phyloP scores from a whole-genome alignment of 805 yeast genomes.

The Lachancea sp. region DNA sequence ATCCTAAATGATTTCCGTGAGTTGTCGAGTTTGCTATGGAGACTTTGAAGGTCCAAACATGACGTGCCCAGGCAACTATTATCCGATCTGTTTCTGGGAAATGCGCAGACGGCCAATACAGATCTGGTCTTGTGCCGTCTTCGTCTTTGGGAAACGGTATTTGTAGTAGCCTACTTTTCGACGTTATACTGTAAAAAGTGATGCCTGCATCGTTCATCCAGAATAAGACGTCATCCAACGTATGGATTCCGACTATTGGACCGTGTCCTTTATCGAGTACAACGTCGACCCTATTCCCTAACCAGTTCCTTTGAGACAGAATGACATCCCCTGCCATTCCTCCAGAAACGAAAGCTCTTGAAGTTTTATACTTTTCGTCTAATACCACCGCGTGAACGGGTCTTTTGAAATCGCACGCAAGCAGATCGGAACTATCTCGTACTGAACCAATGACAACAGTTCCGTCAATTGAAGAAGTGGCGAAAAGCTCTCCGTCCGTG shows the following conservation, averaged over 20 bases:
- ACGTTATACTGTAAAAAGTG: slow-evolving; percentile 51
- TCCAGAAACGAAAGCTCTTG: slow-evolving; percentile 72
- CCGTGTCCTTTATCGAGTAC: slow-evolving; percentile 55
- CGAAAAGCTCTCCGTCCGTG: slow-evolving; percentile 67
- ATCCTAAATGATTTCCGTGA: slow-evolving; percentile 20
- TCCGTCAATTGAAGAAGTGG: slow-evolving; percentile 92
- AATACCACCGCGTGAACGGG: slow-evolving; percentile 85
- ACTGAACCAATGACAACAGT: slow-evolving; percentile 78
- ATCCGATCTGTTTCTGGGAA: slow-evolving; percentile 59
- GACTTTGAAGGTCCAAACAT: slow-evolving; percentile 63
- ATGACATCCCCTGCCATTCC: slow-evolving; percentile 84
- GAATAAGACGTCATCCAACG: slow-evolving; percentile 57
- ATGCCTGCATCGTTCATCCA: slow-evolving; percentile 88
- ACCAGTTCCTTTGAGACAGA: slow-evolving; percentile 75
- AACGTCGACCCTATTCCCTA: slow-evolving; percentile 72
- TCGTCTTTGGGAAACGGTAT: slow-evolving; percentile 52
- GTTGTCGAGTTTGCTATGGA: slow-evolving; percentile 27
- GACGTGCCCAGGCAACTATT: slow-evolving; percentile 76
- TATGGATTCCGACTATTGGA: slow-evolving; percentile 61
- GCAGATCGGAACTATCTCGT: slow-evolving; percentile 52
- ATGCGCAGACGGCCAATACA: slow-evolving; percentile 76
- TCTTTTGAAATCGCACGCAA: slow-evolving; percentile 74
- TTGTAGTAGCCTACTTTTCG: slow-evolving; percentile 43
- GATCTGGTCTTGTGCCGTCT: slow-evolving; percentile 50
- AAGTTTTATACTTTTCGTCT: slow-evolving; percentile 57